phyloP scores from a whole-genome alignment of 1,139 yeast species.

The Zhuliangozyma blackwelliae region DNA sequence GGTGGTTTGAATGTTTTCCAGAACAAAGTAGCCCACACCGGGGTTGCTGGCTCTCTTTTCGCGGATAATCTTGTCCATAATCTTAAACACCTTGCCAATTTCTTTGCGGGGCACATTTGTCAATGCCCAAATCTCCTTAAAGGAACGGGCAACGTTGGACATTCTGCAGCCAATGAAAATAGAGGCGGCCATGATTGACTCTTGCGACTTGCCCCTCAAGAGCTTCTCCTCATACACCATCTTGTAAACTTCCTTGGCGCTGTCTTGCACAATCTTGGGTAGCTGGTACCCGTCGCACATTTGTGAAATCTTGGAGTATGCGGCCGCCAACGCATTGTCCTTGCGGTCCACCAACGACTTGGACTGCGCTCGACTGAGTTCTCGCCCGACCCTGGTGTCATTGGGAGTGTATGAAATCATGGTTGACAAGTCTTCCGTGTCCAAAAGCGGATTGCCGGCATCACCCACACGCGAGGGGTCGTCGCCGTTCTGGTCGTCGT shows the following conservation, averaged over 20 bases:
- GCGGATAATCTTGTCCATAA: conserved; percentile 73
- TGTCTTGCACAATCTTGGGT: conserved; percentile 94
- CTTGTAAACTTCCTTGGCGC: conserved; percentile 94
- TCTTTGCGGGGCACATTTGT: conserved; percentile 93
- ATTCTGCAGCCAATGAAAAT: conserved; percentile 92
- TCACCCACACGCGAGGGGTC: conserved; percentile 99
- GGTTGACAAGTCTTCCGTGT: conserved; percentile 88
- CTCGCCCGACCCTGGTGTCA: conserved; percentile 75
- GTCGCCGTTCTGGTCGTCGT: conserved; percentile 96
- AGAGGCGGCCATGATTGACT: conserved; percentile 95
- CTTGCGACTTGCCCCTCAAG: conserved; percentile 87
- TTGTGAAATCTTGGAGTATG: conserved; percentile 87
- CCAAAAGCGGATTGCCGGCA: conserved; percentile 92
- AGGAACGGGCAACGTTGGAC: conserved; percentile 91
- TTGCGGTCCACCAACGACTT: conserved; percentile 80
- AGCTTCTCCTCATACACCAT: conserved; percentile 85
- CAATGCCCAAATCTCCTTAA: conserved; percentile 92
- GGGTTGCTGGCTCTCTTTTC: conserved; percentile 55
- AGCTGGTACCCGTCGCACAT: conserved; percentile 96
- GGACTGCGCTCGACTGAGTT: conserved; percentile 84
- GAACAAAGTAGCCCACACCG: conserved; percentile 24
- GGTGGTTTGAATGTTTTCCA: conserved; percentile 70
- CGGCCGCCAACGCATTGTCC: conserved; percentile 83
- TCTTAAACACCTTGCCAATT: conserved; percentile 81
- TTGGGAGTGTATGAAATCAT: conserved; percentile 85